A percentile compares a stretch with the other conserved stretches of the same genome.
These are phyloP conservation scores for Chaetothyriales sp. DNA, from an alignment of 2,329 filamentous ascomycete genomes.

Conservation along the genomic window DNA sequence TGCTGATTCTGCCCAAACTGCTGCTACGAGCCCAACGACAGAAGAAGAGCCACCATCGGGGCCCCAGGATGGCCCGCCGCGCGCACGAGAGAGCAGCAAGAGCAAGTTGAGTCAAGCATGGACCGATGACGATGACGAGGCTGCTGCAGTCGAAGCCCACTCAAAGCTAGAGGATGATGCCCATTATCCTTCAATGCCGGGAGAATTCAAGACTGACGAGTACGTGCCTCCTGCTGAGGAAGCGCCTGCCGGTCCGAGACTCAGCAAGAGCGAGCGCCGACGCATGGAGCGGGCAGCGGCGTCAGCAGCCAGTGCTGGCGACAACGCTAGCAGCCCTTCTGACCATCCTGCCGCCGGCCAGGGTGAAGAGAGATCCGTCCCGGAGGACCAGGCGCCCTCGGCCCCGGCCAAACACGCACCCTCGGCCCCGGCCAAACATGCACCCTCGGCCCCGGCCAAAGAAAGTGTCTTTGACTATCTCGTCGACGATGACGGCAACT, in stretches of 20 bases:
- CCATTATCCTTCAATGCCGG: neutral
- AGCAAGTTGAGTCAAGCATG: slow-evolving; percentile 6
- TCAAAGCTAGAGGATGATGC: neutral
- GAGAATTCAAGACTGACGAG: neutral
- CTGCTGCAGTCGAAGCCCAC: slow-evolving; percentile 5
- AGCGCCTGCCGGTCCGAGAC: neutral
- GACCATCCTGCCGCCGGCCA: neutral
- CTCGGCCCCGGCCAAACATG: no score
- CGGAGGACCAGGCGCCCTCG: no score
- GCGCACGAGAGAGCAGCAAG: neutral
- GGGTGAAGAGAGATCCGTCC: neutral
- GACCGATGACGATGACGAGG: slow-evolving; percentile 11
- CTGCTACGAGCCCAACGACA: slow-evolving; percentile 30
- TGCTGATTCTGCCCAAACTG: slow-evolving; percentile 37
- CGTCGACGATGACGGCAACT: slow-evolving; percentile 1
- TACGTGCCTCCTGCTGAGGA: neutral
- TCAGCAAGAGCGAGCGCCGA: slow-evolving; percentile 10
- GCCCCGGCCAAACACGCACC: no score
- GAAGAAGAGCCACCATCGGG: slow-evolving; percentile 19
- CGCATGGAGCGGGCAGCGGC: slow-evolving; percentile 12
- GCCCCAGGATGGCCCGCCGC: slow-evolving; percentile 5
- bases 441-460: neutral
- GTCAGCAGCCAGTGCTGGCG: neutral
- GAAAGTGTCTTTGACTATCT: slow-evolving; percentile 8
- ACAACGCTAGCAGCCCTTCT: neutral